Evolutionary conservation across 139 green algal species (phyloP).

Genomic region (Raphidocelis subcapitata): DNA sequence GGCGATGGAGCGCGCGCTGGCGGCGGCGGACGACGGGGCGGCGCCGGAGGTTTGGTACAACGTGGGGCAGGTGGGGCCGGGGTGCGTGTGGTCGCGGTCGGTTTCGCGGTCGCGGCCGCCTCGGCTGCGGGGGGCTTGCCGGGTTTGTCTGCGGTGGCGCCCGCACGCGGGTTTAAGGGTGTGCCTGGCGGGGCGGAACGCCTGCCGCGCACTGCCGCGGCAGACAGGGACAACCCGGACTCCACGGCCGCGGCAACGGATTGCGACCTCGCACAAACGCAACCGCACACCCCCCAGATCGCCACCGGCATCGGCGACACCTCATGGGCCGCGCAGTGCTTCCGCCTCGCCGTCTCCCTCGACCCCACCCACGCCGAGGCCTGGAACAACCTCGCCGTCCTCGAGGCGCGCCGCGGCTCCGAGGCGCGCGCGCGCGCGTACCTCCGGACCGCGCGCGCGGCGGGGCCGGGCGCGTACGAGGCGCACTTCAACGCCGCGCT

Average conservation of each 20-base stretch:
- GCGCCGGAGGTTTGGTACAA: slow-evolving; percentile 79
- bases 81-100: too few species aligned
- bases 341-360: slow-evolving; percentile 66
- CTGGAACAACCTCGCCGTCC: slow-evolving; percentile 77
- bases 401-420: slow-evolving; percentile 65
- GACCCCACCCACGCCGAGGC: slow-evolving; percentile 71
- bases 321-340: slow-evolving; percentile 65
- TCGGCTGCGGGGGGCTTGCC: too few species aligned
- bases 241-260: too few species aligned
- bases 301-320: slow-evolving; percentile 76
- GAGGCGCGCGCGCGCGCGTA: slow-evolving; percentile 5
- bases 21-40: slow-evolving; percentile 47
- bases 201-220: too few species aligned
- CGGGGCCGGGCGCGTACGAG: slow-evolving; percentile 57
- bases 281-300: slow-evolving; percentile 37
- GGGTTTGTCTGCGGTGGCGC: too few species aligned
- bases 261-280: not conserved
- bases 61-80: slow-evolving; percentile 48
- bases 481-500: slow-evolving; percentile 74
- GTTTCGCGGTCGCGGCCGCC: too few species aligned
- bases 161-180: not conserved
- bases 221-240: too few species aligned
- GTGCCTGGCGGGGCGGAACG: not conserved
- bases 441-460: too few species aligned
- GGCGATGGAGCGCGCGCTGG: slow-evolving; percentile 71